These are phyloP conservation scores for Lodderomyces pseudojiufengensis DNA, from an alignment of 1,139 yeast genomes.

Conservation along the genomic window DNA sequence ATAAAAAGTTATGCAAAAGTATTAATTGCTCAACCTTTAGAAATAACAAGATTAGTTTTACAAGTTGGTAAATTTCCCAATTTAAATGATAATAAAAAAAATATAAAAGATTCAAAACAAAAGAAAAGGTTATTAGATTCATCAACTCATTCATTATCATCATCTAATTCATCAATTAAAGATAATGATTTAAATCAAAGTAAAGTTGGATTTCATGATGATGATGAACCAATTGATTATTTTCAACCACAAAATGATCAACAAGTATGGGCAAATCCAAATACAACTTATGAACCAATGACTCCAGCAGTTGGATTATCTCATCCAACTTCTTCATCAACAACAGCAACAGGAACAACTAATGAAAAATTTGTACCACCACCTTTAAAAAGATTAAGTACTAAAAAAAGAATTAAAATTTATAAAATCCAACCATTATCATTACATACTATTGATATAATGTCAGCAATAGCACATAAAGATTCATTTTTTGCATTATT, in stretches of 20 bases:
- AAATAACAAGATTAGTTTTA: constrained; percentile 69
- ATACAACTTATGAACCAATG: constrained; percentile 11
- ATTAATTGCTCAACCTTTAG: constrained; percentile 82
- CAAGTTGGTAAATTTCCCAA: constrained; percentile 68
- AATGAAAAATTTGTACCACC: constrained; percentile 5
- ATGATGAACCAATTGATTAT: constrained; percentile 55
- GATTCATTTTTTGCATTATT: constrained; percentile 87
- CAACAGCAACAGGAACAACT: neutral
- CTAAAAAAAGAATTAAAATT: constrained; percentile 11
- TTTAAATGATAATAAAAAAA: constrained; percentile 8
- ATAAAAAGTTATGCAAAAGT: constrained; percentile 64
- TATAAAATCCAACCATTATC: constrained; percentile 56
- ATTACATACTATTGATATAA: constrained; percentile 65
- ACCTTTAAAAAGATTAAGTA: constrained; percentile 5
- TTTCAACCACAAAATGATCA: constrained; percentile 33
- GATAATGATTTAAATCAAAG: neutral
- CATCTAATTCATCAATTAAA: neutral
- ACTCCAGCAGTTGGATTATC: neutral
- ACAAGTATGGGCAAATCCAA: constrained; percentile 12
- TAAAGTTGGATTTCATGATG: constrained; percentile 25
- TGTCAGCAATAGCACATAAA: constrained; percentile 62
- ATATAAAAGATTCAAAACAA: constrained; percentile 3
- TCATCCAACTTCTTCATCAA: constrained; percentile 1
- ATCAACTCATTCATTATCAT: constrained; percentile 1
- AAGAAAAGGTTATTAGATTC: constrained; percentile 12